Conservation (phyloP, 2,329 filamentous ascomycete species). For the Neospermospora avenae region DNA sequence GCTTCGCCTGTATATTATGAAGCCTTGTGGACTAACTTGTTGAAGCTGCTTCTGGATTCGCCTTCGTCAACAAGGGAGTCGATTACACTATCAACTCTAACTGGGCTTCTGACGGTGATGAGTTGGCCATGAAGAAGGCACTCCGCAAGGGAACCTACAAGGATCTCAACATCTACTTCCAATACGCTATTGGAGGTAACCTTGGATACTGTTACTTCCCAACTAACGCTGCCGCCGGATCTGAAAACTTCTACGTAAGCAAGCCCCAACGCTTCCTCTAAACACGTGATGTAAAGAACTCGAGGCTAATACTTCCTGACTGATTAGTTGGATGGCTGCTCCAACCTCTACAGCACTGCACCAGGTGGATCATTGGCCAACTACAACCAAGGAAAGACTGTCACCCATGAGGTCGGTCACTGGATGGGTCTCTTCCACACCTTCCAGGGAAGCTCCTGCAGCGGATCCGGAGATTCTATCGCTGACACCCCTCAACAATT, state of each 20-base stretch:
- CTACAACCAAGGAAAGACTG: conserved; percentile 40
- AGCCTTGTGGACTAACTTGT: background rate
- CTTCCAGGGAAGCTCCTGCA: conserved; percentile 44
- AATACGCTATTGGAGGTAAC: conserved; percentile 16
- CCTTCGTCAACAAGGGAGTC: conserved; percentile 32
- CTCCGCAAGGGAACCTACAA: conserved; percentile 41
- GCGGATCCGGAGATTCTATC: conserved; percentile 39
- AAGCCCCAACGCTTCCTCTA: background rate
- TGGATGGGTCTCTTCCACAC: conserved; percentile 49
- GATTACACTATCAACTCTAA: conserved; percentile 34
- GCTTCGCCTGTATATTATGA: background rate
- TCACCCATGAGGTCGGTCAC: conserved; percentile 46
- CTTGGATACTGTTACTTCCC: conserved; percentile 17
- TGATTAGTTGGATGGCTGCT: conserved; percentile 36
- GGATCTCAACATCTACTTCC: conserved; percentile 36
- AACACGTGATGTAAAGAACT: background rate
- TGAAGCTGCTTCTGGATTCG: conserved; percentile 28
- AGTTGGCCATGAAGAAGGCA: conserved; percentile 44
- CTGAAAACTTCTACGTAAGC: conserved; percentile 32
- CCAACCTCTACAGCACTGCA: conserved; percentile 38
- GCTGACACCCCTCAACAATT: conserved; percentile 41
- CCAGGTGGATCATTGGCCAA: conserved; percentile 37
- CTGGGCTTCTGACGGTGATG: conserved; percentile 35
- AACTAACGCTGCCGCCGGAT: background rate
- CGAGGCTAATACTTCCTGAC: background rate